Conservation (phyloP, 2,329 filamentous ascomycete species). For the Chrysoporthe deuterocubensis region DNA sequence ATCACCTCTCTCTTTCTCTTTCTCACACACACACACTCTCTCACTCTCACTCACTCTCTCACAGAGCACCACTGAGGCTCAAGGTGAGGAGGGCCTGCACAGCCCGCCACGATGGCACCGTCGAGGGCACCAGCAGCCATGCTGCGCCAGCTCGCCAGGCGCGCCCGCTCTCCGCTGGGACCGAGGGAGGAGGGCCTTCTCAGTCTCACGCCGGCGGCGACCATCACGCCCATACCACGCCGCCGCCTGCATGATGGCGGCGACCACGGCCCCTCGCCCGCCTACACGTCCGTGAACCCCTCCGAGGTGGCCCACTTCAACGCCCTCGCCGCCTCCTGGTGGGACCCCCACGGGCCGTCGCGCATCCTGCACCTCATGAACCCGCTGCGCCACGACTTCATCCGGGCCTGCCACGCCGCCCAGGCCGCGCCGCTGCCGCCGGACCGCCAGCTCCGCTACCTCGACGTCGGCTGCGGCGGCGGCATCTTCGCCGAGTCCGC, state of each 20-base stretch:
- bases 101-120: constrained; percentile 20
- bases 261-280: constrained; percentile 15
- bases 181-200: neutral
- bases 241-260: constrained; percentile 13
- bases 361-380: constrained; percentile 97
- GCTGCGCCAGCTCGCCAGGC: constrained; percentile 18
- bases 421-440: constrained; percentile 45
- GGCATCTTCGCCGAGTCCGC: constrained; percentile 94
- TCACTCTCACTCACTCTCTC: too few species aligned
- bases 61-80: neutral
- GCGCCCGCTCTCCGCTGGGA: constrained; percentile 10
- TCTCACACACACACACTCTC: too few species aligned
- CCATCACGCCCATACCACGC: neutral
- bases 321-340: constrained; percentile 90
- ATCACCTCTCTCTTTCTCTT: too few species aligned
- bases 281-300: constrained; percentile 77
- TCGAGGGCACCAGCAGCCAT: constrained; percentile 24
- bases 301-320: constrained; percentile 95
- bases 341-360: constrained; percentile 93
- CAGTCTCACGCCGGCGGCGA: too few species aligned
- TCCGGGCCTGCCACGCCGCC: constrained; percentile 69
- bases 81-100: neutral
- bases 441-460: constrained; percentile 63
- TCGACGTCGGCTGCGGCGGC: constrained; percentile 94
- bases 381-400: constrained; percentile 92